phyloP scores from a whole-genome alignment of 345 rosid species.

The Salix viminalis region DNA sequence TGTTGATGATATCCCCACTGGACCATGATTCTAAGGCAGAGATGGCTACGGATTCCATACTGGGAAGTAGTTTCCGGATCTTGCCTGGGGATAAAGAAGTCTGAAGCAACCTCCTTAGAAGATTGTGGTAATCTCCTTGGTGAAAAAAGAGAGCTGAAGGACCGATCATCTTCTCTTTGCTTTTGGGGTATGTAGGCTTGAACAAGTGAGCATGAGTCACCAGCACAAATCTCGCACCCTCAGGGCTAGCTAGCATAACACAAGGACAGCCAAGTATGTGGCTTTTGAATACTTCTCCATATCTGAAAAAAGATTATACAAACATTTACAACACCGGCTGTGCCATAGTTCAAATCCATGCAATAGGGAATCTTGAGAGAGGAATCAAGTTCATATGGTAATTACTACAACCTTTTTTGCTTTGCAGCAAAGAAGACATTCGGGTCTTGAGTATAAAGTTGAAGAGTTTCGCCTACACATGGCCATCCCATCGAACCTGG shows the following conservation, averaged over 20 bases:
- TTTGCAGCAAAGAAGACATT: conserved; percentile 41
- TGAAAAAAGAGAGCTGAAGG: conserved; percentile 52
- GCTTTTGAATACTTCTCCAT: conserved; percentile 49
- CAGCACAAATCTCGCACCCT: conserved; percentile 44
- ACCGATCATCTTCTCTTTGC: conserved; percentile 49
- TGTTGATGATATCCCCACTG: conserved; percentile 30
- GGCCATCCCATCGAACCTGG: conserved; percentile 69
- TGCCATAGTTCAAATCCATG: neutral
- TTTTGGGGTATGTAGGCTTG: conserved; percentile 52
- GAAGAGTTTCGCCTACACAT: conserved; percentile 49
- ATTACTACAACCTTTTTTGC: conserved; percentile 30
- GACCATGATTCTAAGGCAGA: conserved; percentile 27
- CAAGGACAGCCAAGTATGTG: conserved; percentile 55
- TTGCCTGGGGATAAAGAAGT: conserved; percentile 33
- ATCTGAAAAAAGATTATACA: conserved; percentile 15
- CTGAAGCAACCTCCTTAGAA: conserved; percentile 40
- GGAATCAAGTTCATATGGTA: neutral
- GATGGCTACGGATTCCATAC: conserved; percentile 33
- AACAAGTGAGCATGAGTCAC: conserved; percentile 45
- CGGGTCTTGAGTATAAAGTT: conserved; percentile 52
- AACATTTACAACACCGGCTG: neutral
- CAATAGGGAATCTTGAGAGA: neutral
- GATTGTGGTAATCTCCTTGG: conserved; percentile 41
- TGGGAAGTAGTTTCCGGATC: conserved; percentile 30
- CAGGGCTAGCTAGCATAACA: conserved; percentile 47